Evolutionary conservation across 2,329 filamentous ascomycete genomes (phyloP), one percentile per base, ranked within the genome.

Genomic region (Pseudocercospora macadamiae): DNA sequence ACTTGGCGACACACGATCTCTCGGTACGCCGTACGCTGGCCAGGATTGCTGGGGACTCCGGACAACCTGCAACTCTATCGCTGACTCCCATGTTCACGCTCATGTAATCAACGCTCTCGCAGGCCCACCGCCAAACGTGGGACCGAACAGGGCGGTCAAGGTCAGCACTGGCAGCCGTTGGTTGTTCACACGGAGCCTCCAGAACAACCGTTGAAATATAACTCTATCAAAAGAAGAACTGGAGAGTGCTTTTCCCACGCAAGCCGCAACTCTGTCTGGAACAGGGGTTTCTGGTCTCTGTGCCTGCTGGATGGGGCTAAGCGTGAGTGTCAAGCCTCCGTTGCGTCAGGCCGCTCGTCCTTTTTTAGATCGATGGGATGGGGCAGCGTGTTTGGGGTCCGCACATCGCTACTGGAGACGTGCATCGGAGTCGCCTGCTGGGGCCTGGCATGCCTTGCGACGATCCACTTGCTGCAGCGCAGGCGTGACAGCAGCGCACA

Each of bases 221-320:
- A 45, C 23, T 48, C 45, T 48, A 28, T 25, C 25, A n/a, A 16
- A 42, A 23, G 34, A 42, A 37, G 34, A 30, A 54, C 21, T 48
- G 44, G 18, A 48, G 21, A 25, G 6, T 48, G 51, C 32, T n/a
- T 37, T 39, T 42, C 23, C 6, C 51, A 16, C 51, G 28, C 48
- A 34, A 34, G 49, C 34, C 32, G 19, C 52, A 42, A 55, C 26
- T 47, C 28, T 32, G 37, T 55, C 52, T 55, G 25, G 52, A 55
- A 55, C 39, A 47, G 52, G 52, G 52, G 52, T 23, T 25, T 45
- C 37, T 47, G 52, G 52, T 23, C 14, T 45, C 37, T 47, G 26
- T 28, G 42, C 18, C 18, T 26, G 16, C 52, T 42, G 34, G 32
- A 26, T 34, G 16, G 28, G 39, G 52, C 14, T 21, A 55, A 55